Conservation (phyloP, 2,329 filamentous ascomycete species). For the Pyrenophora seminiperda region DNA sequence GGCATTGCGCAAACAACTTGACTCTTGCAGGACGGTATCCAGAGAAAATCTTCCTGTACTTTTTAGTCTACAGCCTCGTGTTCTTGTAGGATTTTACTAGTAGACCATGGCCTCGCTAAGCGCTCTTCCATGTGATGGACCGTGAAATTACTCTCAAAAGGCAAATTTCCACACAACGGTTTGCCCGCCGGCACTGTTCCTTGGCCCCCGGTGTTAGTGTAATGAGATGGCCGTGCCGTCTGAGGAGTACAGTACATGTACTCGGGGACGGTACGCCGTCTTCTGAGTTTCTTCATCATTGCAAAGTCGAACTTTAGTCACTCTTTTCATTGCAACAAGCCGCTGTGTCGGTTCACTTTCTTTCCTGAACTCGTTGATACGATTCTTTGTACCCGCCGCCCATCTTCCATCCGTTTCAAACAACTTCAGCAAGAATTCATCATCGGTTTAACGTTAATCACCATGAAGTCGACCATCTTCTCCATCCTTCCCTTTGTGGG, state of each 20-base stretch:
- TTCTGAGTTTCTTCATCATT: conserved; percentile 7
- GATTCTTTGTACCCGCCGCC: conserved; percentile 6
- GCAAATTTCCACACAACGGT: conserved; percentile 28
- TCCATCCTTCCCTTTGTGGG: conserved; percentile 34
- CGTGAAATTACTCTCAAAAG: conserved; percentile 12
- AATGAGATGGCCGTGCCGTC: conserved; percentile 17
- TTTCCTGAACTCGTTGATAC: conserved; percentile 20
- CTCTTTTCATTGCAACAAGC: conserved; percentile 30
- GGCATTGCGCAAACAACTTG: too few relatives aligned
- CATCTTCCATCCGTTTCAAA: background rate
- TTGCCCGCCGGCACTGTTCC: conserved; percentile 14
- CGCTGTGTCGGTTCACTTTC: conserved; percentile 37
- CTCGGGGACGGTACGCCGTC: conserved; percentile 11
- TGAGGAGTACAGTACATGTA: conserved; percentile 28
- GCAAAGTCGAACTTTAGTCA: conserved; percentile 17
- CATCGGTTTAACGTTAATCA: conserved; percentile 11
- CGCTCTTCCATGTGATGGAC: background rate
- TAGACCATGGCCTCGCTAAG: conserved; percentile 7
- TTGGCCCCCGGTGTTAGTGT: conserved; percentile 17
- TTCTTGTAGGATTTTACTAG: too few relatives aligned
- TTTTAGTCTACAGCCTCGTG: too few relatives aligned
- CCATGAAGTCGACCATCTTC: conserved; percentile 37
- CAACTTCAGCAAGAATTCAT: background rate
- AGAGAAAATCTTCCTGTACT: too few relatives aligned
- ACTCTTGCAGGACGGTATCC: too few relatives aligned